These are phyloP conservation scores for Nothomitra cinnamomea DNA, from an alignment of 2,329 filamentous ascomycete species.

Conservation along the genomic window DNA sequence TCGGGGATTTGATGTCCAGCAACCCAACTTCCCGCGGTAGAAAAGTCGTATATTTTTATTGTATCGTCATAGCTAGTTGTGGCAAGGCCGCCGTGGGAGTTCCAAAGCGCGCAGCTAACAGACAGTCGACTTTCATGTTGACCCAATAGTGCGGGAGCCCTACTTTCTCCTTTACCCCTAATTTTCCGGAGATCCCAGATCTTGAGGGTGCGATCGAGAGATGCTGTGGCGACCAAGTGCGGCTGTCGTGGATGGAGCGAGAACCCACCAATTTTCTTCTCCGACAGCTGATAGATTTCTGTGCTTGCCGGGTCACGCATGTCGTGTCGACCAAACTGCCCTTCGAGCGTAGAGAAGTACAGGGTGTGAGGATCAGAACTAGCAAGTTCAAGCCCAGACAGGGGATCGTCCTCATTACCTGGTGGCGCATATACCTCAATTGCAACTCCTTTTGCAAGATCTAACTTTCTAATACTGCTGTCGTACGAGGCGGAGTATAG, in stretches of 20 bases:
- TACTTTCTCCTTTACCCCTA: constrained; percentile 39
- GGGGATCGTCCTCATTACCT: constrained; percentile 31
- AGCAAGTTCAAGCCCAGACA: constrained; percentile 73
- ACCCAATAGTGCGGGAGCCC: constrained; percentile 53
- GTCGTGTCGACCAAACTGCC: constrained; percentile 67
- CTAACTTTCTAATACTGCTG: constrained; percentile 73
- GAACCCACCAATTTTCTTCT: constrained; percentile 94
- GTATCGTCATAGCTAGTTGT: constrained; percentile 93
- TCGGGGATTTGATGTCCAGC: constrained; percentile 39
- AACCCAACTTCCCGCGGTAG: constrained; percentile 34
- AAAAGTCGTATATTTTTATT: constrained; percentile 78
- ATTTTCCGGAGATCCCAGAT: constrained; percentile 87
- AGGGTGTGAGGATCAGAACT: constrained; percentile 52
- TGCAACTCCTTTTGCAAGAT: constrained; percentile 64
- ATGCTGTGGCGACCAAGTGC: constrained; percentile 76
- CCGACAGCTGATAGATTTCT: constrained; percentile 58
- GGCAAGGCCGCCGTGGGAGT: constrained; percentile 65
- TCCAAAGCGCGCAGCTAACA: constrained; percentile 87
- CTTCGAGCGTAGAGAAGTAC: constrained; percentile 76
- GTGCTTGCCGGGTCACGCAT: constrained; percentile 36
- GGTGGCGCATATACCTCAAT: constrained; percentile 65
- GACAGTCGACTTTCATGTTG: constrained; percentile 71
- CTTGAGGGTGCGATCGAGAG: constrained; percentile 73
- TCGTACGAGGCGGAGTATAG: constrained; percentile 85
- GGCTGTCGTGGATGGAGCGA: constrained; percentile 63